A percentile compares a stretch with the other conserved stretches of the same genome.
These are phyloP conservation scores for Nothophaeocryptopus gaeumannii DNA, from an alignment of 2,329 filamentous ascomycete genomes.

Conservation along the genomic window DNA sequence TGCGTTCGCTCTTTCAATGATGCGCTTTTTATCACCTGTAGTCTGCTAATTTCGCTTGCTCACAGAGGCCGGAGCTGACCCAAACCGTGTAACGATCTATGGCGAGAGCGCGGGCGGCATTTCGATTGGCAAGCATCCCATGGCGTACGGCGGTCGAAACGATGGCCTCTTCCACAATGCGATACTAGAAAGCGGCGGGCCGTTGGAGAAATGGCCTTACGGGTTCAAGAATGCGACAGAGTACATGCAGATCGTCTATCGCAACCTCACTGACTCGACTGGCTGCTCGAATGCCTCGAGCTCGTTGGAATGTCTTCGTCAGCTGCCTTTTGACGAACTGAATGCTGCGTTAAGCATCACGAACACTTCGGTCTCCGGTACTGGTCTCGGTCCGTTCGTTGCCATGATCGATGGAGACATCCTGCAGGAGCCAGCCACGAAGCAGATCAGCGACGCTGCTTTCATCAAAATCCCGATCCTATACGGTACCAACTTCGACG, in stretches of 20 bases:
- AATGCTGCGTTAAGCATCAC: constrained; percentile 1
- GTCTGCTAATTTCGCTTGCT: too few relatives aligned
- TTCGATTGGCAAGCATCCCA: constrained; percentile 36
- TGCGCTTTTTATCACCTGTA: too few relatives aligned
- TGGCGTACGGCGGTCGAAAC: constrained; percentile 35
- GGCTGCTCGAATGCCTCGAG: constrained; percentile 2
- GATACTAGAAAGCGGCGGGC: constrained; percentile 48
- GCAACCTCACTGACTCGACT: background rate
- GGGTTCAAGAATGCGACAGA: background rate
- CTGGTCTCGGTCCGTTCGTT: background rate
- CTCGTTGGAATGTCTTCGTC: background rate
- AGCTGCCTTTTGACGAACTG: background rate
- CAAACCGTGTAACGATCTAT: constrained; percentile 39
- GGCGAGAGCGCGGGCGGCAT: constrained; percentile 23
- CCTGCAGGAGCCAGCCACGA: background rate
- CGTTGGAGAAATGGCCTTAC: constrained; percentile 30
- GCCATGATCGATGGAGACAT: background rate
- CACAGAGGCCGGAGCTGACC: constrained; percentile 51
- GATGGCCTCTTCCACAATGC: constrained; percentile 43
- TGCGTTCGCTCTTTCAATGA: too few relatives aligned
- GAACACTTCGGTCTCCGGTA: background rate
- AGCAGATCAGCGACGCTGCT: constrained; percentile 31
- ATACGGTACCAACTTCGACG: constrained; percentile 51
- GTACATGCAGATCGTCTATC: background rate
- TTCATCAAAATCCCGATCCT: constrained; percentile 48